Conservation (phyloP, 2,329 filamentous ascomycete species). For the Calcarisporium arbuscula region DNA sequence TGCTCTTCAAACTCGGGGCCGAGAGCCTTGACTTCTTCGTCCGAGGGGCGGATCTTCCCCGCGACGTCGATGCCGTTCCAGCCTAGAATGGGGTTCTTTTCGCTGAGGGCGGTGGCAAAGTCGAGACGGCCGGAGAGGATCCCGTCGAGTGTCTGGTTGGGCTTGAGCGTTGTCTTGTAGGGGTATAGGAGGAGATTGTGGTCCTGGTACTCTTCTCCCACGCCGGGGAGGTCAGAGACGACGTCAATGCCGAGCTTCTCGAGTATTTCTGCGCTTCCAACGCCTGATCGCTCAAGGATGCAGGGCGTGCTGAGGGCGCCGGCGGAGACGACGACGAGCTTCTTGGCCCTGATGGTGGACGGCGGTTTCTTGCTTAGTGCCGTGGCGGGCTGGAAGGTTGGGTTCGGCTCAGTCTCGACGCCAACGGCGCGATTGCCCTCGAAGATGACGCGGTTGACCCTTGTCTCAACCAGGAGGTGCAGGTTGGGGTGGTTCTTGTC, state of each 20-base stretch:
- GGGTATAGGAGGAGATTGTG: slow-evolving; percentile 48
- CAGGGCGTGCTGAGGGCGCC: slow-evolving; percentile 47
- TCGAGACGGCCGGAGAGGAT: slow-evolving; percentile 38
- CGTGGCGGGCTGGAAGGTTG: slow-evolving; percentile 15
- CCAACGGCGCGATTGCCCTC: slow-evolving; percentile 46
- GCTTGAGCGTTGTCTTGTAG: slow-evolving; percentile 31
- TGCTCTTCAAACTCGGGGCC: slow-evolving; percentile 45
- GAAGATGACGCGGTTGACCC: slow-evolving; percentile 50
- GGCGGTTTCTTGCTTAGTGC: slow-evolving; percentile 8
- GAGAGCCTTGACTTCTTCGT: slow-evolving; percentile 43
- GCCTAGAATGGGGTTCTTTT: slow-evolving; percentile 44
- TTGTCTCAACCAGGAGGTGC: slow-evolving; percentile 50
- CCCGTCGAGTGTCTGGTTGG: slow-evolving; percentile 38
- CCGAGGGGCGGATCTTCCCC: slow-evolving; percentile 49
- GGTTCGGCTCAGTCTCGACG: slow-evolving; percentile 49
- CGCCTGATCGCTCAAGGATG: slow-evolving; percentile 56
- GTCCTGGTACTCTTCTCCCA: slow-evolving; percentile 49
- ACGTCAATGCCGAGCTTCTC: slow-evolving; percentile 38
- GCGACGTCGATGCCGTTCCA: slow-evolving; percentile 53
- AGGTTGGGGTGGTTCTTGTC: slow-evolving; percentile 45
- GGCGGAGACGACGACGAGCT: slow-evolving; percentile 25
- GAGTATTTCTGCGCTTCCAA: slow-evolving; percentile 47
- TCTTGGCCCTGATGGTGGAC: slow-evolving; percentile 18
- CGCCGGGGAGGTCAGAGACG: slow-evolving; percentile 41
- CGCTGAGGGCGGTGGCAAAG: slow-evolving; percentile 31